phyloP scores from a whole-genome alignment of 2,329 filamentous ascomycete genomes.

The Diplodia corticola region DNA sequence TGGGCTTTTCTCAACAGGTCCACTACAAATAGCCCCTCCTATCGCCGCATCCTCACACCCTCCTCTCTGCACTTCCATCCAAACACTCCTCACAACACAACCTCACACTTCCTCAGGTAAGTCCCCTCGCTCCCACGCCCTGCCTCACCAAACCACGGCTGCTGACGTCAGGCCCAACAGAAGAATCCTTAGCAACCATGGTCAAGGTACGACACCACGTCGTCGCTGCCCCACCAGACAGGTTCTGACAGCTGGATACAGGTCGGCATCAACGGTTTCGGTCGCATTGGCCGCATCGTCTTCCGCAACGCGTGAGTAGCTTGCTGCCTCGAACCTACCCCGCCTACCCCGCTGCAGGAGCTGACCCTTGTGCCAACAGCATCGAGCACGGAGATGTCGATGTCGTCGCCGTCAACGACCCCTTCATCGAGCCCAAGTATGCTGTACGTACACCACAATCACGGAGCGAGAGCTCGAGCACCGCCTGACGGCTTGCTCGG shows the following conservation, averaged over 20 bases:
- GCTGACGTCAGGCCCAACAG: conserved; percentile 19
- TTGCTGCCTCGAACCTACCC: neutral
- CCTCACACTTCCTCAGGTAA: neutral
- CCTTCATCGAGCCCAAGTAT: conserved; percentile 97
- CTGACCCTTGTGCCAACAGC: conserved; percentile 42
- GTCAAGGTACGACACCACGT: conserved; percentile 44
- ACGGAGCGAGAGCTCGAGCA: neutral
- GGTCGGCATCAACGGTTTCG: conserved; percentile 99
- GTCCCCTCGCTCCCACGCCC: neutral
- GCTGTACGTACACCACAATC: conserved; percentile 67
- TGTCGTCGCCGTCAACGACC: conserved; percentile 97
- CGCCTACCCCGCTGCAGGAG: conserved; percentile 8
- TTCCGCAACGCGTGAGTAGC: conserved; percentile 87
- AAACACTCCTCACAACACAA: neutral
- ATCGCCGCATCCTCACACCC: neutral
- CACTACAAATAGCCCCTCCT: neutral
- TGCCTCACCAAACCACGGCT: neutral
- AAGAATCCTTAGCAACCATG: conserved; percentile 38
- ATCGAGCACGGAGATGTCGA: conserved; percentile 86
- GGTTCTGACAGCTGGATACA: conserved; percentile 48
- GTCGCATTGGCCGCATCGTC: conserved; percentile 98
- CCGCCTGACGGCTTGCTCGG: neutral
- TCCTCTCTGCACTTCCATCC: neutral
- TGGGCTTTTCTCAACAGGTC: neutral
- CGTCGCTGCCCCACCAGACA: conserved; percentile 28